phyloP scores from a whole-genome alignment of 2,329 filamentous ascomycete genomes.

The Xylaria sp. region DNA sequence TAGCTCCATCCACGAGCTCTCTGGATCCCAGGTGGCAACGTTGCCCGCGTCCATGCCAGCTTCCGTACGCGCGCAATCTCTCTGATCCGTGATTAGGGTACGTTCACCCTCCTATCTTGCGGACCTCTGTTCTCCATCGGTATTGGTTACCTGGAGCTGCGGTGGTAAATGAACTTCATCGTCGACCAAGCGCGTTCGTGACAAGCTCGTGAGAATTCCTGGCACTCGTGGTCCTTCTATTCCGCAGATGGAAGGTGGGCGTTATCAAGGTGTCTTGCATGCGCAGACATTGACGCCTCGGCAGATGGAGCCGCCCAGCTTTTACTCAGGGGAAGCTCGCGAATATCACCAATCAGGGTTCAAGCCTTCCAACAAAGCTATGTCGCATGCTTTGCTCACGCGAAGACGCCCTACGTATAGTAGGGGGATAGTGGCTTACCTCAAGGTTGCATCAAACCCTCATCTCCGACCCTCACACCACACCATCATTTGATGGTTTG shows the following conservation, averaged over 20 bases:
- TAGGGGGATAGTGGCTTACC: constrained; percentile 26
- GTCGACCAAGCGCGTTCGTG: constrained; percentile 31
- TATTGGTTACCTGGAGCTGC: constrained; percentile 34
- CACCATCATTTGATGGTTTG: constrained; percentile 45
- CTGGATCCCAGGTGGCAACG: constrained; percentile 43
- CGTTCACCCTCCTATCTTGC: constrained; percentile 27
- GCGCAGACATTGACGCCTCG: constrained; percentile 36
- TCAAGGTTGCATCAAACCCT: constrained; percentile 43
- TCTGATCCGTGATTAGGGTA: constrained; percentile 28
- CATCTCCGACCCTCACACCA: constrained; percentile 43
- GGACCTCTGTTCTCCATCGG: constrained; percentile 25
- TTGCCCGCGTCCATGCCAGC: constrained; percentile 39
- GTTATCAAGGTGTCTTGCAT: constrained; percentile 42
- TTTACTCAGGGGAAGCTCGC: constrained; percentile 43
- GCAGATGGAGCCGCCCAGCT: constrained; percentile 38
- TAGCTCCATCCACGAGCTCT: constrained; percentile 26
- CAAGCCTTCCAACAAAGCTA: constrained; percentile 28
- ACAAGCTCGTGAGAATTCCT: constrained; percentile 28
- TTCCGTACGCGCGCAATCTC: constrained; percentile 25
- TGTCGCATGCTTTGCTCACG: constrained; percentile 37
- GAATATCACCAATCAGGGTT: constrained; percentile 39
- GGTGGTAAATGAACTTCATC: constrained; percentile 36
- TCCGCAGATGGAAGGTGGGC: constrained; percentile 45
- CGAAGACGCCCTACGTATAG: constrained; percentile 33
- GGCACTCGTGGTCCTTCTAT: constrained; percentile 41